Percentiles rank a stretch among this genome's conserved stretches.
phyloP scores from a whole-genome alignment of 345 rosid species.

The Alliaria petiolata region DNA sequence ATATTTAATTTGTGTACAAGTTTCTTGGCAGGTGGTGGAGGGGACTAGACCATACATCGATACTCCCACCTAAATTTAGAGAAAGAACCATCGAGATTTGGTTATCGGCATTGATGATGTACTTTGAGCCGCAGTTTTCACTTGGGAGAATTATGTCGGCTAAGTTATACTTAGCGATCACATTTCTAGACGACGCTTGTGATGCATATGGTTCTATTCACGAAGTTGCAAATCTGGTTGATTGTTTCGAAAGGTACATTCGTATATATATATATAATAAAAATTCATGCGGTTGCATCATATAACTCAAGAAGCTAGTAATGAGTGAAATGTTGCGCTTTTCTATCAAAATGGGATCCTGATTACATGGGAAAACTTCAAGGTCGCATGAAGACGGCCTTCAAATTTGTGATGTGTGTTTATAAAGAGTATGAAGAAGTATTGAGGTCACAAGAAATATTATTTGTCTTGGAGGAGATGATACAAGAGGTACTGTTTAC shows the following conservation, averaged over 20 bases:
- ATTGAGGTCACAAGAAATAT: too few relatives aligned
- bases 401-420: constrained; percentile 1
- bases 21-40: constrained; percentile 13
- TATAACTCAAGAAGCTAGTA: neutral
- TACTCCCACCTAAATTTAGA: neutral
- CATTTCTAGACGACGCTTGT: too few relatives aligned
- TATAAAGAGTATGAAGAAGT: too few relatives aligned
- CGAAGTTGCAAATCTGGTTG: neutral
- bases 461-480: neutral
- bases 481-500: constrained; percentile 13
- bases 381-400: constrained; percentile 2
- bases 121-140: constrained; percentile 15
- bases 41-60: neutral
- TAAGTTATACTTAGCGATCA: too few relatives aligned
- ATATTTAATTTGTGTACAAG: neutral
- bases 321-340: neutral
- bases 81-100: constrained; percentile 4
- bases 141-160: too few relatives aligned
- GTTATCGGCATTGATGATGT: neutral
- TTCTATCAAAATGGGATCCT: constrained; percentile 7
- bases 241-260: constrained; percentile 15
- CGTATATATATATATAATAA: neutral
- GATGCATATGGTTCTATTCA: constrained; percentile 4
- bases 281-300: neutral
- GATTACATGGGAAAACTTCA: constrained; percentile 10